phyloP scores from a whole-genome alignment of 2,329 filamentous ascomycete species.

The Aspergillus piperis region DNA sequence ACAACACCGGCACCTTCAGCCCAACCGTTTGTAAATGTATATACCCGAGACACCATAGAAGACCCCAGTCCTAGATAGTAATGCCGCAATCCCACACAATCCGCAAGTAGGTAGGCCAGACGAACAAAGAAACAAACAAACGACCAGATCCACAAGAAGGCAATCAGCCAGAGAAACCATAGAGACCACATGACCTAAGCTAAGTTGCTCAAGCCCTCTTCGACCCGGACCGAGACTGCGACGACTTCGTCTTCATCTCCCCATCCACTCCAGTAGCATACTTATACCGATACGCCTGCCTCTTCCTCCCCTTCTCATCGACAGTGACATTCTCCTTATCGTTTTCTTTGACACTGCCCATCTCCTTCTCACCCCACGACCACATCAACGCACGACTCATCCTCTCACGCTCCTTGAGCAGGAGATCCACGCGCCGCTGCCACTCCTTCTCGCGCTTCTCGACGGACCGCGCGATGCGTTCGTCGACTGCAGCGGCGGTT shows the following conservation, averaged over 20 bases:
- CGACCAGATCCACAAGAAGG: background rate
- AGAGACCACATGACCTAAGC: no score
- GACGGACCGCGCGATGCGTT: slow-evolving; percentile 42
- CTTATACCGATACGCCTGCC: slow-evolving; percentile 43
- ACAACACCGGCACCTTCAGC: background rate
- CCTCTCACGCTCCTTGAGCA: slow-evolving; percentile 44
- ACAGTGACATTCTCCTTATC: slow-evolving; percentile 29
- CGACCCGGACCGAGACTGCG: no score
- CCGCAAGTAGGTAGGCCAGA: no score
- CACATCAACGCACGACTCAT: slow-evolving; percentile 44
- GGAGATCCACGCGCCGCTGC: slow-evolving; percentile 42
- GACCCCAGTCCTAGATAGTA: no score
- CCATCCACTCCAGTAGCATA: slow-evolving; percentile 23
- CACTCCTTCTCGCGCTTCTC: slow-evolving; percentile 48
- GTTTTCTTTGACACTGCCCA: slow-evolving; percentile 24
- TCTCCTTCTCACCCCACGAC: slow-evolving; percentile 45
- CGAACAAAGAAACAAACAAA: background rate
- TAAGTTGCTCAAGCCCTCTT: background rate
- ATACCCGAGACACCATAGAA: background rate
- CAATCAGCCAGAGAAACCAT: no score
- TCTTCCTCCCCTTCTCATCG: slow-evolving; percentile 26
- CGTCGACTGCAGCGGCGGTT: slow-evolving; percentile 40
- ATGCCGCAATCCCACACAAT: no score
- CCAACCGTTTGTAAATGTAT: background rate
- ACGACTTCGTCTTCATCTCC: no score